These are phyloP conservation scores for Pestalotiopsis sp. DNA, from an alignment of 2,329 filamentous ascomycete genomes.

Conservation along the genomic window DNA sequence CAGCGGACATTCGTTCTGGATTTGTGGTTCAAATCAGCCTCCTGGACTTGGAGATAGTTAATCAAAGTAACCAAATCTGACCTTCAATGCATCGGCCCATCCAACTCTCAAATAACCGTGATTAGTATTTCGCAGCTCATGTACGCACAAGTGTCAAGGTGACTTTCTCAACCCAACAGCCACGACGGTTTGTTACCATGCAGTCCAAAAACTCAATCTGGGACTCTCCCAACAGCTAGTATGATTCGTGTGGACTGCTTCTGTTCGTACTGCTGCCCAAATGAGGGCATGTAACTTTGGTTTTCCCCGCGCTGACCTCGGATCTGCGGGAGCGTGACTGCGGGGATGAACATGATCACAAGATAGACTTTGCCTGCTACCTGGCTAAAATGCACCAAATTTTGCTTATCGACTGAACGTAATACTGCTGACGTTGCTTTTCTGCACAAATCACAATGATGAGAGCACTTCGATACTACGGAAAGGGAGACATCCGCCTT, in stretches of 20 bases:
- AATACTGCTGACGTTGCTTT: no score
- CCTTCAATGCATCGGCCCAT: neutral
- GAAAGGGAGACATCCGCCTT: constrained; percentile 5
- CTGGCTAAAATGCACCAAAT: no score
- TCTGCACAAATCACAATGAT: neutral
- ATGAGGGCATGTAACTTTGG: neutral
- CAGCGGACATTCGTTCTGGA: no score
- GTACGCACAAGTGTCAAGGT: neutral
- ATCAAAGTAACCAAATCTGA: no score
- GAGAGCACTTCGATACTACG: constrained; percentile 9
- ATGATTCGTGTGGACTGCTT: neutral
- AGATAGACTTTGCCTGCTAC: neutral
- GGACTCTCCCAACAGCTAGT: neutral
- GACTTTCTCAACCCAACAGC: neutral
- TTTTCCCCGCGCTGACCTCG: neutral
- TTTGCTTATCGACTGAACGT: no score
- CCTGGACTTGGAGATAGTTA: no score
- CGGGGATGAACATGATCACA: neutral
- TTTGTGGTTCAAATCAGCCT: no score
- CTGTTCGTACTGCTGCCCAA: neutral
- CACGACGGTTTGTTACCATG: neutral
- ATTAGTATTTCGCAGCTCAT: neutral
- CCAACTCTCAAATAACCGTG: neutral
- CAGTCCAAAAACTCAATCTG: neutral
- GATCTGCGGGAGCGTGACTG: neutral